Base-by-base conservation (phyloP, 129 eudicot genomes). In the Escallonia rubra region DNA sequence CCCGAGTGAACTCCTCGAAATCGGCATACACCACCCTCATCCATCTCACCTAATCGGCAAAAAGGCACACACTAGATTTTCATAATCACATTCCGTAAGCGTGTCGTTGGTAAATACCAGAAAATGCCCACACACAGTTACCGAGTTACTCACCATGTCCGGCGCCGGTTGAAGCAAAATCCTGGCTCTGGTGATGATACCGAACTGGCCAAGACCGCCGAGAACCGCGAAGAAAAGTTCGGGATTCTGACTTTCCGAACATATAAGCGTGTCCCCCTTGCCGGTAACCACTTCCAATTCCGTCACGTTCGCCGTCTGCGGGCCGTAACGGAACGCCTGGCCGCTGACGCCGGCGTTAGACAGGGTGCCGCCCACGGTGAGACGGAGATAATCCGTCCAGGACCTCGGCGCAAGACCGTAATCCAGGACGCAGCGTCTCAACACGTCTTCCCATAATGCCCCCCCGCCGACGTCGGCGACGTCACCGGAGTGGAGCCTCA, bases 321-420 rank as follows among this genome's bases (percentile, higher is more conserved):
- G 98, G 1, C 98, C 98, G 61, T 74, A 81, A 15, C 84, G 81
- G 82, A 92, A 92, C 5, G 96, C 76, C 80, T 92, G 98, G 0
- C 98, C 98, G 52, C 98, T 88, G 9, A 92, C 90, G 41, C 98
- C 98, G 79, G 86, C 98, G 87, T 92, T 92, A 44, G 89, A 83
- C 38, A 92, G 44, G 54, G 96, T 92, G 10, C 98, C 98, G 23
- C 98, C 98, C 7, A 92, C 98, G 68, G 91, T 92, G 51, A 92
- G 65, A 63, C 87, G 91, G 53, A 92, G 66, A 56, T 92, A 92
- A 67, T 92, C 98, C 76, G 98, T 92, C 98, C 98, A 92, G 61
- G 95, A 85, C 69, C 91, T 73, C 0, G 96, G 98, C 3, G 96
- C 81, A 1, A 81, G 61, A 12, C 96, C 87, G 53, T 63, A 69